These are phyloP conservation scores for Fusarium tjaetaba DNA, from an alignment of 2,329 filamentous ascomycete species.

Conservation along the genomic window DNA sequence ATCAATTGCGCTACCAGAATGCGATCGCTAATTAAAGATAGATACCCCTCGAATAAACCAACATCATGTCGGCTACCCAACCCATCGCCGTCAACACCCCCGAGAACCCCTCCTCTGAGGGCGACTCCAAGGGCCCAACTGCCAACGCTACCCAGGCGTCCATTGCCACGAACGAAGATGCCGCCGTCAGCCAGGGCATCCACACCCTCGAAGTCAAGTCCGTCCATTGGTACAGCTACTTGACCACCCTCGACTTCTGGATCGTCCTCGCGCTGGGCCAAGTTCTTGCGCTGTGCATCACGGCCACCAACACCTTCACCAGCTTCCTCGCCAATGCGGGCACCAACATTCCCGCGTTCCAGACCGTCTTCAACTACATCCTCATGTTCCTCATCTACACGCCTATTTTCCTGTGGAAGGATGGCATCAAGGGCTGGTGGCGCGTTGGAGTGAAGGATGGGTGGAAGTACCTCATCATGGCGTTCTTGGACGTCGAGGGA, in stretches of 20 bases:
- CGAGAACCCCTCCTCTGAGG: neutral
- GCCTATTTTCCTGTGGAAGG: conserved; percentile 78
- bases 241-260: conserved; percentile 89
- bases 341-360: conserved; percentile 91
- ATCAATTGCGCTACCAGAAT: neutral
- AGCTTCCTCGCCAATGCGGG: conserved; percentile 72
- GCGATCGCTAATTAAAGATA: neutral
- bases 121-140: conserved; percentile 39
- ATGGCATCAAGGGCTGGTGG: conserved; percentile 78
- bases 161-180: conserved; percentile 36
- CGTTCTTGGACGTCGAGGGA: conserved; percentile 93
- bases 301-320: conserved; percentile 90
- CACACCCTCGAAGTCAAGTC: conserved; percentile 64
- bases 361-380: conserved; percentile 94
- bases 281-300: conserved; percentile 88
- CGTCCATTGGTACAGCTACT: conserved; percentile 75
- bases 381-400: conserved; percentile 86
- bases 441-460: conserved; percentile 74
- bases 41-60: conserved; percentile 18
- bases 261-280: conserved; percentile 83
- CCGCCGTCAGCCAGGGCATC: conserved; percentile 61
- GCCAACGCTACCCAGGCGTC: conserved; percentile 20
- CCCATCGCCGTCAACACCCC: conserved; percentile 1
- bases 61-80: conserved; percentile 25
- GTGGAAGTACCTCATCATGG: conserved; percentile 94